These are phyloP conservation scores for Xerocomellus chrysenteron DNA, from an alignment of 768 basidiomycete genomes.

Conservation along the genomic window DNA sequence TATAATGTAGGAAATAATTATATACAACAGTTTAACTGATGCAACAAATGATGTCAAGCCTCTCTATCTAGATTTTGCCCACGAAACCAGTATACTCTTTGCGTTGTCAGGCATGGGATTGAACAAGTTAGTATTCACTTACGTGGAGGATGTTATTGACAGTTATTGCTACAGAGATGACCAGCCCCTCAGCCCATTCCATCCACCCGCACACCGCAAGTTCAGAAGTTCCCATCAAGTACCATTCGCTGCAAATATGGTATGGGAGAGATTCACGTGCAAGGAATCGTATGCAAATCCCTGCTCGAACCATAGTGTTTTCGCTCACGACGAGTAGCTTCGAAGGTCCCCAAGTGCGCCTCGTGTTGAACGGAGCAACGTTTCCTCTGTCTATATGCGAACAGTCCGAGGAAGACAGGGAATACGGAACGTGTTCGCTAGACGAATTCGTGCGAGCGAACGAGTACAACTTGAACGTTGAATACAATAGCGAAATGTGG, in stretches of 20 bases:
- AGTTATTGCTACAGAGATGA: conserved; percentile 27
- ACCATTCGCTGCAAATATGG: conserved; percentile 43
- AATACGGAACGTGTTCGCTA: conserved; percentile 39
- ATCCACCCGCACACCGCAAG: conserved; percentile 29
- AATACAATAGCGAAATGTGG: conserved; percentile 35
- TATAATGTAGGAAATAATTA: not conserved
- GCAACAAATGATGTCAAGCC: conserved; percentile 26
- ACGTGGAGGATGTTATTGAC: not conserved
- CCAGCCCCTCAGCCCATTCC: conserved; percentile 27
- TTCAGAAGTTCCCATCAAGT: conserved; percentile 38
- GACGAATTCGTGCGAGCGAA: conserved; percentile 33
- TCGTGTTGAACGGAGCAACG: conserved; percentile 41
- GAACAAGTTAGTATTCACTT: conserved; percentile 29
- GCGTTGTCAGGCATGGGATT: conserved; percentile 39
- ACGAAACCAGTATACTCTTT: conserved; percentile 39
- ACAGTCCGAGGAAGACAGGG: conserved; percentile 23
- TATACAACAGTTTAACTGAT: conserved; percentile 24
- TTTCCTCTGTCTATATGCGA: conserved; percentile 38
- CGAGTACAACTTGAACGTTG: conserved; percentile 20
- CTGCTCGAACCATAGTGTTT: not conserved
- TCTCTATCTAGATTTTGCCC: conserved; percentile 43
- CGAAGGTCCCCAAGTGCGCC: conserved; percentile 39
- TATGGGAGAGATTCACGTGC: conserved; percentile 46
- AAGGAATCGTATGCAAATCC: conserved; percentile 27
- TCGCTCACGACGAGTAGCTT: conserved; percentile 23